Base-by-base conservation (phyloP, 2,329 filamentous ascomycete genomes). In the Alternaria alternata region DNA sequence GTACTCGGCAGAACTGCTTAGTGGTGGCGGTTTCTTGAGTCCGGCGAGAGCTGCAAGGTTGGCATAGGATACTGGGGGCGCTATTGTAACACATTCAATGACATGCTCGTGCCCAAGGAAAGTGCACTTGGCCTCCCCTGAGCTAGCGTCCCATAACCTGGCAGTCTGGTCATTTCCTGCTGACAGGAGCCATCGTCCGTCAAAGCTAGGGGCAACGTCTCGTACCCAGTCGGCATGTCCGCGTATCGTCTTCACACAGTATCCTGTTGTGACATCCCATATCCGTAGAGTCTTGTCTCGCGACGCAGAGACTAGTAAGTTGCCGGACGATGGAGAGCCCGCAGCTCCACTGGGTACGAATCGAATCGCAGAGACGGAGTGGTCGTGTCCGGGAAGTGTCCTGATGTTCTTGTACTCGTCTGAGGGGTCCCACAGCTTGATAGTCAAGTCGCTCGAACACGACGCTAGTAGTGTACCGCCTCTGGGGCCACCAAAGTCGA, bases 391-490 rank as follows among this genome's bases (percentile, higher is more conserved):
- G 0, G 91, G 91, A 20, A 97, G 83, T 1, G 94, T 97, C 52
- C 93, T 87, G 57, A 97, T 96, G 74, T 97, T 97, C 78, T 97
- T 96, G 82, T 97, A 97, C 61, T 95, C 92, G 75, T 96, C 91
- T 43, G 88, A 87, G 1, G 94, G 94, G 68, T 97, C 93, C 94
- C 94, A 98, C 24, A 97, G 83, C 79, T 97, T 97, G 80, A 97
- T 97, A 3, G 93, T 96, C 44, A 97, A 81, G 78, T 97, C 94
- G 49, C 90, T 93, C 48, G 89, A 93, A 82, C 93, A 96, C 7
- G 91, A 94, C 38, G 90, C 92, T 65, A 96, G 85, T 24, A 97
- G 83, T 4, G 90, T 92, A 32, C 88, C 90, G 42, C 92, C 91
- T 73, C 91, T 85, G 1, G 93, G 93, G 0, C 94, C 94, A 38